Evolutionary conservation across 805 yeast genomes (phyloP).

Genomic region (Pichia paraexigua): DNA sequence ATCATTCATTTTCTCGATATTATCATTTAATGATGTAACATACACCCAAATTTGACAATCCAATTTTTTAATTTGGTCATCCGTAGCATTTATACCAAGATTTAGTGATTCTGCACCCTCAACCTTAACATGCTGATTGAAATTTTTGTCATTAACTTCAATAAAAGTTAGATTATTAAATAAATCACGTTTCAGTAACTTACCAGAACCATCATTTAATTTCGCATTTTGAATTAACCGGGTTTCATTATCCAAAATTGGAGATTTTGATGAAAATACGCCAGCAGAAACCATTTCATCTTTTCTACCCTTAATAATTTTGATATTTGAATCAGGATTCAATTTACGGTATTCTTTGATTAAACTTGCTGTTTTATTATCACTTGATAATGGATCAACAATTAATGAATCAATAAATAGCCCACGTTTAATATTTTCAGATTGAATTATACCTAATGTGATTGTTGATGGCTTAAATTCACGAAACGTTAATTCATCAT

Average conservation of each 20-base stretch:
- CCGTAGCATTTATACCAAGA: background rate
- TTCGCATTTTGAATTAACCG: slow-evolving; percentile 24
- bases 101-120: slow-evolving; percentile 12
- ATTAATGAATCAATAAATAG: slow-evolving; percentile 21
- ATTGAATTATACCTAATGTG: slow-evolving; percentile 24
- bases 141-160: slow-evolving; percentile 18
- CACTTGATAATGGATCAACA: slow-evolving; percentile 25
- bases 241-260: slow-evolving; percentile 23
- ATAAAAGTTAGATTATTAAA: slow-evolving; percentile 26
- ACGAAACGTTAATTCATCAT: background rate
- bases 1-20: slow-evolving; percentile 16
- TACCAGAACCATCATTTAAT: slow-evolving; percentile 16
- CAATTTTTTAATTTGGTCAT: background rate
- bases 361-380: slow-evolving; percentile 15
- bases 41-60: slow-evolving; percentile 27
- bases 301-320: slow-evolving; percentile 11
- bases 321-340: slow-evolving; percentile 10
- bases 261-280: slow-evolving; percentile 20
- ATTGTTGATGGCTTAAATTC: slow-evolving; percentile 19
- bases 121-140: slow-evolving; percentile 7
- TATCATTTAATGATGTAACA: slow-evolving; percentile 18
- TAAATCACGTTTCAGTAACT: slow-evolving; percentile 14
- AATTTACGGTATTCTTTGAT: slow-evolving; percentile 10
- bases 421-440: slow-evolving; percentile 14
- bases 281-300: slow-evolving; percentile 10